Evolutionary conservation across 176 grass and related monocot species (phyloP).

Genomic region (Carex myosuroides): DNA sequence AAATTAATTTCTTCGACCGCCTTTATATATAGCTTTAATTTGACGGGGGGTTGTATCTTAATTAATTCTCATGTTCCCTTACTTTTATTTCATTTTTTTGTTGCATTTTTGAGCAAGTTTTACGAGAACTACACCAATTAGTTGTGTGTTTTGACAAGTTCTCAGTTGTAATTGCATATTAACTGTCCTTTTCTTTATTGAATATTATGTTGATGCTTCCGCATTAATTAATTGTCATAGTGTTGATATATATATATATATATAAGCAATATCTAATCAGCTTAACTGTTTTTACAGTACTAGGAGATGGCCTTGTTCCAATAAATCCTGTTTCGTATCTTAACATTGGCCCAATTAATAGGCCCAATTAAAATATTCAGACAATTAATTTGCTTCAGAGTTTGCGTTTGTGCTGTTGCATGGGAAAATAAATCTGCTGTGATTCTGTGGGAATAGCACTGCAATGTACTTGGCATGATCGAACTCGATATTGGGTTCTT

Average conservation of each 20-base stretch:
- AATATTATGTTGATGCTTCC: background rate
- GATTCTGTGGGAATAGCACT: too few relatives aligned
- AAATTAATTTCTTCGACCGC: too few relatives aligned
- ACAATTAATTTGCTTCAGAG: background rate
- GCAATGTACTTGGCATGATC: too few relatives aligned
- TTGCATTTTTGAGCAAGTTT: background rate
- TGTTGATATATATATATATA: background rate
- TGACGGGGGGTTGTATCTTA: background rate
- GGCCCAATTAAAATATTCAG: background rate
- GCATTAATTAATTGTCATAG: background rate
- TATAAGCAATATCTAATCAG: background rate
- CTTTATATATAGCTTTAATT: too few relatives aligned
- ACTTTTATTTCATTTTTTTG: background rate
- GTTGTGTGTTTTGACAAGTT: background rate
- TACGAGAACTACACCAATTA: conserved; percentile 3
- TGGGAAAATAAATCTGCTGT: background rate
- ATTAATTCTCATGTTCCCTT: too few relatives aligned
- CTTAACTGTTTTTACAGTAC: background rate
- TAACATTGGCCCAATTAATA: background rate
- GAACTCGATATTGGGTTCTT: too few relatives aligned
- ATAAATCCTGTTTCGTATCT: background rate
- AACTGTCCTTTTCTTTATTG: background rate
- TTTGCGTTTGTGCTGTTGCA: background rate
- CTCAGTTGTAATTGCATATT: conserved; percentile 10
- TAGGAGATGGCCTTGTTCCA: background rate